Conservation (phyloP, 352 stramenopile species). For the Phytophthora constricta region DNA sequence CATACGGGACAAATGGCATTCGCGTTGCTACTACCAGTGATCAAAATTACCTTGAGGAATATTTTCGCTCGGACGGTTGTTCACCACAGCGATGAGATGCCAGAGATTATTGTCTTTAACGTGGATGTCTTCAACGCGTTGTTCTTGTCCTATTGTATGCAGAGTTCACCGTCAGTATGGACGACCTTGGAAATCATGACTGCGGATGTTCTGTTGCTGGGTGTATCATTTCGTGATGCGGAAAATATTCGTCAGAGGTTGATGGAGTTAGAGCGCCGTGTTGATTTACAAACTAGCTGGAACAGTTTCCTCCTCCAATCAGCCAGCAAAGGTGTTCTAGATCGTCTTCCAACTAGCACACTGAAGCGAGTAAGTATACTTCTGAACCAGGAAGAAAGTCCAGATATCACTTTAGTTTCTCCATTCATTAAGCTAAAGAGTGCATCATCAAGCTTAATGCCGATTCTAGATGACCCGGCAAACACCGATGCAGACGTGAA, state of each 20-base stretch:
- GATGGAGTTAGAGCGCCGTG: neutral
- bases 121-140: constrained; percentile 33
- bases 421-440: too few relatives aligned
- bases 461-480: too few relatives aligned
- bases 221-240: constrained; percentile 11
- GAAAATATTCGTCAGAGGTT: neutral
- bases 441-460: too few relatives aligned
- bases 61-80: constrained; percentile 18
- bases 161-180: constrained; percentile 28
- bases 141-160: constrained; percentile 32
- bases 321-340: too few relatives aligned
- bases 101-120: constrained; percentile 29
- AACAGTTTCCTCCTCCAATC: too few relatives aligned
- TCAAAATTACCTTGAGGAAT: constrained; percentile 25
- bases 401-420: too few relatives aligned
- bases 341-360: neutral
- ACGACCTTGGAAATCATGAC: constrained; percentile 27
- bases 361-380: neutral
- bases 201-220: constrained; percentile 21
- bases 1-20: constrained; percentile 13
- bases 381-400: neutral
- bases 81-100: constrained; percentile 23
- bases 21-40: constrained; percentile 18
- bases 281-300: constrained; percentile 1
- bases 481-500: too few relatives aligned